A percentile compares a stretch with the other conserved stretches of the same genome.
These are phyloP conservation scores for Fusarium transvaalense DNA, from an alignment of 2,329 filamentous ascomycete genomes.

Conservation along the genomic window DNA sequence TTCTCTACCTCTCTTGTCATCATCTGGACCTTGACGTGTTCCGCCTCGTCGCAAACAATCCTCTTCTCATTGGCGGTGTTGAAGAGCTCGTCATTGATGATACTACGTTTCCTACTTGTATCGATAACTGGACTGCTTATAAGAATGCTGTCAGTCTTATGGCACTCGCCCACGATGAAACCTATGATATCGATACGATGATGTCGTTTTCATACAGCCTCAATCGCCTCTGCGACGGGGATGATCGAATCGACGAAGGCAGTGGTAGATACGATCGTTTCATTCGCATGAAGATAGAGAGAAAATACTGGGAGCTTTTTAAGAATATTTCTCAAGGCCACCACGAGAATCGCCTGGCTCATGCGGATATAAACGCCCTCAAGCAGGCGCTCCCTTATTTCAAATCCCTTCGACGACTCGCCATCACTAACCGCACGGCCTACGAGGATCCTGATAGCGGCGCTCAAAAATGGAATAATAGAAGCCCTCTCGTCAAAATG, in stretches of 20 bases:
- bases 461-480: too few species aligned
- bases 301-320: accelerated
- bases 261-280: not conserved
- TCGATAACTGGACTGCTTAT: not conserved
- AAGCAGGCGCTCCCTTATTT: not conserved
- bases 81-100: conserved; percentile 29
- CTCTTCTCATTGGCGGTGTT: not conserved
- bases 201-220: too few species aligned
- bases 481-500: too few species aligned
- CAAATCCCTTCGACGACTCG: not conserved
- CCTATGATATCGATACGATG: too few species aligned
- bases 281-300: not conserved
- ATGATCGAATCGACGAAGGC: not conserved
- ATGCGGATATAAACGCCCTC: not conserved
- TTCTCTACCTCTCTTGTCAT: too few species aligned
- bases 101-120: conserved; percentile 14
- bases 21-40: too few species aligned
- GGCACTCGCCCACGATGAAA: not conserved
- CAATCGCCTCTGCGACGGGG: too few species aligned
- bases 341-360: not conserved
- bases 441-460: too few species aligned
- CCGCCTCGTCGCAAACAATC: not conserved
- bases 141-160: not conserved
- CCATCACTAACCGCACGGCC: not conserved
- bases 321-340: not conserved